A percentile compares a stretch with the other conserved stretches of the same genome.
Evolutionary conservation across 352 stramenopile genomes (phyloP).

Genomic region (Phytophthora litchii): DNA sequence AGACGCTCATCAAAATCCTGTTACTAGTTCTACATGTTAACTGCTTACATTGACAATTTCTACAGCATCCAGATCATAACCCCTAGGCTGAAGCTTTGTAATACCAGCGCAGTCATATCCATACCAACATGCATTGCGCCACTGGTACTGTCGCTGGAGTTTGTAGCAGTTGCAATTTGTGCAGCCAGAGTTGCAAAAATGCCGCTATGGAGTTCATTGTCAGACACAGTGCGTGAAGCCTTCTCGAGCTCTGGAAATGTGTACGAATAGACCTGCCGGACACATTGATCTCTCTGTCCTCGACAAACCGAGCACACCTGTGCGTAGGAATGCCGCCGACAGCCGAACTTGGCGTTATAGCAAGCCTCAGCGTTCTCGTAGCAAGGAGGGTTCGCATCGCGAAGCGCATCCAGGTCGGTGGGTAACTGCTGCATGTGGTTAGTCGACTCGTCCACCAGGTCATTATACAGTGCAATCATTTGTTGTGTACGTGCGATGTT

Average conservation of each 20-base stretch:
- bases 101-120: not conserved
- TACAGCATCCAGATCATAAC: conserved; percentile 10
- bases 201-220: conserved; percentile 43
- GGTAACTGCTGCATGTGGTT: conserved; percentile 57
- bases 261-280: conserved; percentile 41
- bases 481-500: conserved; percentile 55
- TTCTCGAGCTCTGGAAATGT: conserved; percentile 49
- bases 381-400: conserved; percentile 59
- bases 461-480: conserved; percentile 69
- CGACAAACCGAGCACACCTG: conserved; percentile 69
- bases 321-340: conserved; percentile 58
- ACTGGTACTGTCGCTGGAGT: conserved; percentile 13
- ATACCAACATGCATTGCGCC: not conserved
- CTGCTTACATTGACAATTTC: not conserved
- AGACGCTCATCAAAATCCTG: too few relatives aligned
- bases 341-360: conserved; percentile 59
- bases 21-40: not conserved
- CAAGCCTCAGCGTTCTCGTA: conserved; percentile 63
- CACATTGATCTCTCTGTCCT: conserved; percentile 41
- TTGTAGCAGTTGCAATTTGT: conserved; percentile 17
- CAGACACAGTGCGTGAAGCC: conserved; percentile 26
- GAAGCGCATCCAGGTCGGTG: conserved; percentile 43
- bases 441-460: conserved; percentile 15
- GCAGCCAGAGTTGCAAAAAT: conserved; percentile 27
- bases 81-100: conserved; percentile 9